Conservation (phyloP, 331 rosid genomes). For the Malus hybrid region DNA sequence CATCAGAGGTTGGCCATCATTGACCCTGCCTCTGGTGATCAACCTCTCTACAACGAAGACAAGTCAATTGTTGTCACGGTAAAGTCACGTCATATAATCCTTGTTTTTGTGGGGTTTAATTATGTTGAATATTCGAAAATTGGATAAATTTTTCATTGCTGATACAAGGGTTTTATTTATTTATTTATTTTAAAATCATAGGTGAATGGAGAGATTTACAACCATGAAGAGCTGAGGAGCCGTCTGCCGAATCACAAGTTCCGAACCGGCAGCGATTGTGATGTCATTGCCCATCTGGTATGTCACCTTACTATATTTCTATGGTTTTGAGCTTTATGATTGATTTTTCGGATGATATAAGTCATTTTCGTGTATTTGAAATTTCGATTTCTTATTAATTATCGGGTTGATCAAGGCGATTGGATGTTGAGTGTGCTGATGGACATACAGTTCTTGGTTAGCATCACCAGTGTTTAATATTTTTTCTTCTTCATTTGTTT, state of each 20-base stretch:
- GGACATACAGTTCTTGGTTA: too few species aligned
- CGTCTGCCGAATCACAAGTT: constrained; percentile 62
- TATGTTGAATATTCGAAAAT: not conserved
- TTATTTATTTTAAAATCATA: not conserved
- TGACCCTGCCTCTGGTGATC: constrained; percentile 99
- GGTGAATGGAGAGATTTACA: constrained; percentile 96
- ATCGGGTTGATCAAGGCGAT: not conserved
- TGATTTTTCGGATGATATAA: not conserved
- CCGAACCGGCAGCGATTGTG: constrained; percentile 87
- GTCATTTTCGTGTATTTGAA: not conserved
- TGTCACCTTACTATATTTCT: constrained; percentile 8
- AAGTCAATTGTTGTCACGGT: constrained; percentile 76
- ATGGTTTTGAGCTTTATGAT: not conserved
- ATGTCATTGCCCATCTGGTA: constrained; percentile 94
- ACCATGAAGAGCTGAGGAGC: constrained; percentile 81
- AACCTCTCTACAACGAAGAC: constrained; percentile 89
- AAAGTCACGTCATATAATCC: not conserved
- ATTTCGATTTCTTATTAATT: not conserved
- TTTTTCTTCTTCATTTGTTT: not conserved
- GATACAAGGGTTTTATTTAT: not conserved
- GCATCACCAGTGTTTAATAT: not conserved
- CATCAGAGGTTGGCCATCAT: constrained; percentile 89
- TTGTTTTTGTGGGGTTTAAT: not conserved
- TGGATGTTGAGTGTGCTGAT: too few species aligned
- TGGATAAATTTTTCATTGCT: not conserved